Evolutionary conservation across 352 stramenopile species (phyloP), one percentile per base, ranked within the genome.

Genomic region (Pythium biforme): DNA sequence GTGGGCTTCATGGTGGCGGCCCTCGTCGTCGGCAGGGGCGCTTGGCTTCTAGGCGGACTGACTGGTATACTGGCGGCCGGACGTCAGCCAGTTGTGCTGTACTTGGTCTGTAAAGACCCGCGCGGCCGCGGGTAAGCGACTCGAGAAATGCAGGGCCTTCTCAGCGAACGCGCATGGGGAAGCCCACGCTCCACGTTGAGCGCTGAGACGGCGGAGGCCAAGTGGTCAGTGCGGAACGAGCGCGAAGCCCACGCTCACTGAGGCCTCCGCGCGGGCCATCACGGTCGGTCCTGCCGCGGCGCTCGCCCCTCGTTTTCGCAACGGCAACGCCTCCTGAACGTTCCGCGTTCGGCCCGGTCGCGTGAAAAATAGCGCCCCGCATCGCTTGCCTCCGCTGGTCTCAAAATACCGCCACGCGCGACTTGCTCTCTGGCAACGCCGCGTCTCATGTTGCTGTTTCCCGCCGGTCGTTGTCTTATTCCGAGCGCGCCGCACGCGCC

Each of bases 271-370:
- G 29, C 29, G 4, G 29, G 29, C 29, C 29, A 9, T 40, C 34
- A 40, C 34, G 8, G n/a, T n/a, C n/a, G n/a, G n/a, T 40, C 5
- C 34, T 40, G 4, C 4, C 29, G 4, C 29, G 29, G 34, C 34
- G 34, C 34, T 40, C 40, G 40, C 40, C 40, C 40, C 23, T 46
- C 3, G 12, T 50, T 20, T n/a, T n/a, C n/a, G n/a, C n/a, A n/a
- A n/a, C n/a, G n/a, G 45, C 57, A 64, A 26, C 39, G 20, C 22
- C n/a, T 51, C 37, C 59, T 66, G 59, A 66, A 66, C 49, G 59
- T 66, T 66, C 59, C 59, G 40, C 26, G 22, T 19, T 33, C 14
- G 33, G 17, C 11, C 4, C 23, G 14, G 26, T 20, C 31, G 49
- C 37, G 46, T 25, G 40, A 59, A 66, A 66, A 33, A 33, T 33